Evolutionary conservation across 2,329 filamentous ascomycete genomes (phyloP).

Genomic region (Trichoderma guizhouense): DNA sequence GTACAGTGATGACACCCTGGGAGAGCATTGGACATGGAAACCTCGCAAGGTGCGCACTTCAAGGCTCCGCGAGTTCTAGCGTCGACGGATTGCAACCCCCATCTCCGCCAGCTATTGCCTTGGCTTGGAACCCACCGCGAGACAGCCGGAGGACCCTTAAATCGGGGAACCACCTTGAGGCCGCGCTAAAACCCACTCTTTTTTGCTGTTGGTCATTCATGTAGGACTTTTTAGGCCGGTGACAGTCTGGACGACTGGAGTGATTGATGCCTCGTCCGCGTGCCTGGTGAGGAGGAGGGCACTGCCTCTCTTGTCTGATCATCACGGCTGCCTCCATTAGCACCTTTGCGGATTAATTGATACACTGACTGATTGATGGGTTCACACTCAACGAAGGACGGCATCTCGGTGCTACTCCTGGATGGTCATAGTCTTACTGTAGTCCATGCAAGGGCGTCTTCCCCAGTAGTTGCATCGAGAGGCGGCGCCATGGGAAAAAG

Average conservation of each 20-base stretch:
- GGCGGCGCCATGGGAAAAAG: constrained; percentile 10
- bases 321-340: constrained; percentile 2
- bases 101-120: not conserved
- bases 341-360: not conserved
- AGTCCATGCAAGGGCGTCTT: not conserved
- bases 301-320: not conserved
- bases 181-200: not conserved
- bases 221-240: constrained; percentile 6
- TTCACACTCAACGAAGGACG: not conserved
- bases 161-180: not conserved
- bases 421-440: not conserved
- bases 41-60: not conserved
- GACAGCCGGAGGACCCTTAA: constrained; percentile 7
- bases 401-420: not conserved
- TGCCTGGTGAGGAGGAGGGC: constrained; percentile 4
- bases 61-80: constrained; percentile 4
- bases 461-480: not conserved
- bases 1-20: not conserved
- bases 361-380: not conserved
- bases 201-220: constrained; percentile 10
- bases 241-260: not conserved
- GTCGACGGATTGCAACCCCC: constrained; percentile 8
- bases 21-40: not conserved
- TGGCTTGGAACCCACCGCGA: not conserved
- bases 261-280: not conserved